Conservation (phyloP, 805 yeast genomes). For the Candida sphagnicola region DNA sequence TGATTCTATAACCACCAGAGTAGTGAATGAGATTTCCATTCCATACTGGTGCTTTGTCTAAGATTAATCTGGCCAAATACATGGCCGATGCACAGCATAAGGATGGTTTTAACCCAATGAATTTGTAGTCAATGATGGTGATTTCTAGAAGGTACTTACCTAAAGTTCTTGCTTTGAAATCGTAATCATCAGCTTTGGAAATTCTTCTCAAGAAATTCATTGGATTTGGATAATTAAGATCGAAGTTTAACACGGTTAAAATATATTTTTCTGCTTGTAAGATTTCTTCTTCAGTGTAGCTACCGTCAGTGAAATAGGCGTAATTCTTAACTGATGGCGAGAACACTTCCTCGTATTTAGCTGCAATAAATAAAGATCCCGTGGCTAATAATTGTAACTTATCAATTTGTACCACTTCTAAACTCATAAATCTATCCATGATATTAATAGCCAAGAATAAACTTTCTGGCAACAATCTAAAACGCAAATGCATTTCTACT, state of each 20-base stretch:
- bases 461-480: constrained; percentile 82
- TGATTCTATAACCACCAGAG: constrained; percentile 82
- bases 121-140: constrained; percentile 68
- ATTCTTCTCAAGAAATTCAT: constrained; percentile 85
- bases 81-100: constrained; percentile 83
- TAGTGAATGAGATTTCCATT: constrained; percentile 83
- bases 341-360: constrained; percentile 89
- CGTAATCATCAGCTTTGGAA: constrained; percentile 88
- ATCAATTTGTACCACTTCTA: constrained; percentile 69
- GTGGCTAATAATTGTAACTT: constrained; percentile 83
- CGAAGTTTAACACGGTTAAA: constrained; percentile 65
- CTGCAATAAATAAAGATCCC: constrained; percentile 82
- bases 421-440: constrained; percentile 82
- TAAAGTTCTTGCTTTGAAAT: constrained; percentile 74
- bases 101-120: constrained; percentile 72
- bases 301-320: constrained; percentile 85
- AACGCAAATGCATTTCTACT: constrained; percentile 81
- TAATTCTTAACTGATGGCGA: constrained; percentile 82
- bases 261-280: constrained; percentile 80
- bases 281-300: constrained; percentile 75
- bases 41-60: constrained; percentile 70
- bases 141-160: constrained; percentile 84
- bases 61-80: constrained; percentile 73
- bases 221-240: constrained; percentile 82
- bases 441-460: constrained; percentile 76